Percentiles rank a stretch among this genome's conserved stretches.
phyloP scores from a whole-genome alignment of 495 filamentous ascomycete species.

The Aspergillus ellipticus region DNA sequence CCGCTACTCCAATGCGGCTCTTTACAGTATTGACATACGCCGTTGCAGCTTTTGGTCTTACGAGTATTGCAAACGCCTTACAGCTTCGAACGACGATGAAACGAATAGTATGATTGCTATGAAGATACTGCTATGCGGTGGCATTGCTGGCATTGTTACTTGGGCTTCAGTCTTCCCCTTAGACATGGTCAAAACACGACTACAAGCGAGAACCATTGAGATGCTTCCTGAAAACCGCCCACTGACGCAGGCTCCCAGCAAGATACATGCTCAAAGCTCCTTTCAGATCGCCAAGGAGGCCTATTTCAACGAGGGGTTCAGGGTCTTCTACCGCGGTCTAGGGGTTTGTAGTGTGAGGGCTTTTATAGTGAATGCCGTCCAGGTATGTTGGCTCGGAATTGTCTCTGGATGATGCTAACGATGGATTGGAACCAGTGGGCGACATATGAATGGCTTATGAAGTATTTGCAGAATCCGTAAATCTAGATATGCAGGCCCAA shows the following conservation, averaged over 20 bases:
- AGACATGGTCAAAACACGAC: constrained; percentile 83
- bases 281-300: constrained; percentile 58
- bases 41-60: constrained; percentile 73
- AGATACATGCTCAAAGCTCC: constrained; percentile 42
- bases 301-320: constrained; percentile 60
- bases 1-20: constrained; percentile 6
- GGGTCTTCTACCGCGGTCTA: constrained; percentile 74
- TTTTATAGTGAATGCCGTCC: constrained; percentile 75
- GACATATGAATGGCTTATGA: constrained; percentile 81
- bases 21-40: constrained; percentile 12
- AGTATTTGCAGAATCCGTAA: constrained; percentile 24
- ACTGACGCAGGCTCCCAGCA: constrained; percentile 14
- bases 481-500: constrained; percentile 6
- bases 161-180: constrained; percentile 87
- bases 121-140: constrained; percentile 74
- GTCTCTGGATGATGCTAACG: constrained; percentile 15
- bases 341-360: constrained; percentile 75
- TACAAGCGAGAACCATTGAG: constrained; percentile 62
- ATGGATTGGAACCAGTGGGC: constrained; percentile 57
- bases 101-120: constrained; percentile 42
- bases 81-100: constrained; percentile 38
- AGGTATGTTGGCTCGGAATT: constrained; percentile 39
- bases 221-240: constrained; percentile 31
- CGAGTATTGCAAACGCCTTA: constrained; percentile 60
- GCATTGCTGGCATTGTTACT: constrained; percentile 76